Evolutionary conservation across 352 stramenopile species (phyloP).

Genomic region (Globisporangium carolinianum): DNA sequence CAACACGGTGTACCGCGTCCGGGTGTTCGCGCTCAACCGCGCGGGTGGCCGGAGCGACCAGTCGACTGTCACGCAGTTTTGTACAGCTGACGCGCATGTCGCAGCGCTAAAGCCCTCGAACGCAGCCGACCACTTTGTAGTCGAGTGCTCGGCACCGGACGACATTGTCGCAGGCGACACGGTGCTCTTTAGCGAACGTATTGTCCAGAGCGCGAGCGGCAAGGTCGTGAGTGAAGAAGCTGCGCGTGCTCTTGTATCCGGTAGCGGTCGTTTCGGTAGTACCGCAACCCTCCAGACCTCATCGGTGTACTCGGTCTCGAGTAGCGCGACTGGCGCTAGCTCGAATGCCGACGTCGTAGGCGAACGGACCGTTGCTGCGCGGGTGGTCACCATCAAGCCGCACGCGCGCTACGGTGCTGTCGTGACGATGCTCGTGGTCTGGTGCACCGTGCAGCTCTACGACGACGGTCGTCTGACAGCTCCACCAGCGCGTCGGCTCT

Average conservation of each 20-base stretch:
- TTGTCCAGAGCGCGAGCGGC: slow-evolving; percentile 45
- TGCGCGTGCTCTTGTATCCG: slow-evolving; percentile 3
- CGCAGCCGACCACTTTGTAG: slow-evolving; percentile 57
- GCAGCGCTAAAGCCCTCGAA: slow-evolving; percentile 25
- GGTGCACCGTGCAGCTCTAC: slow-evolving; percentile 76
- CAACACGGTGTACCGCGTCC: slow-evolving; percentile 81
- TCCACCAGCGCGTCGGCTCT: slow-evolving; percentile 8
- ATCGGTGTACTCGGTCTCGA: slow-evolving; percentile 51
- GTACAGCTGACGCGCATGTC: slow-evolving; percentile 38
- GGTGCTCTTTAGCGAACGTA: slow-evolving; percentile 89
- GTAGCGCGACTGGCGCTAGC: slow-evolving; percentile 15
- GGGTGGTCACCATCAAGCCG: slow-evolving; percentile 35
- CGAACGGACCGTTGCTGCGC: slow-evolving; percentile 69
- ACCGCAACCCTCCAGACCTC: slow-evolving; percentile 9
- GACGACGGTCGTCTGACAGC: slow-evolving; percentile 18
- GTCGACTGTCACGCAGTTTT: slow-evolving; percentile 76
- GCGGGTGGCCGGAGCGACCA: slow-evolving; percentile 51
- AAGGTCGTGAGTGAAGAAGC: slow-evolving; percentile 26
- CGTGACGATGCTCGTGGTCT: slow-evolving; percentile 61
- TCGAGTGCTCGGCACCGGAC: slow-evolving; percentile 65
- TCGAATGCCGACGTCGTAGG: slow-evolving; percentile 29
- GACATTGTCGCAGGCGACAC: slow-evolving; percentile 86
- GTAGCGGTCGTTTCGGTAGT: slow-evolving; percentile 2
- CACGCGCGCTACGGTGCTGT: slow-evolving; percentile 48
- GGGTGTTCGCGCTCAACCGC: slow-evolving; percentile 77